Evolutionary conservation across 805 yeast species (phyloP).

Genomic region (Jamesozyma hellenica): DNA sequence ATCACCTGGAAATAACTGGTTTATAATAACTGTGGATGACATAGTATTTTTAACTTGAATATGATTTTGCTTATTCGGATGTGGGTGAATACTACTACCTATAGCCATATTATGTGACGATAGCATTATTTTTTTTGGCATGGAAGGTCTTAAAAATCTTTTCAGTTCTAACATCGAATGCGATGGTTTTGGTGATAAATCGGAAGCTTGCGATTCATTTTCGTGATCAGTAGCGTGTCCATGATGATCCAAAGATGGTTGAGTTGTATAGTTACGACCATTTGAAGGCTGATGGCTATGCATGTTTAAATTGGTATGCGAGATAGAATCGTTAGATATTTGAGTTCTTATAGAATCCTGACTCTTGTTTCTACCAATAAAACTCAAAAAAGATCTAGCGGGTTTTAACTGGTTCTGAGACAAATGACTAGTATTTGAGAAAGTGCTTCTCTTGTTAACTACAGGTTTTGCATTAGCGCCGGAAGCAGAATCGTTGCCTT

Average conservation of each 20-base stretch:
- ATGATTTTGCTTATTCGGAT: slow-evolving; percentile 3
- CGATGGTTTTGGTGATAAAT: slow-evolving; percentile 10
- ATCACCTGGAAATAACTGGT: background rate
- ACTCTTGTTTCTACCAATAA: slow-evolving; percentile 18
- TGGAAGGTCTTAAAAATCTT: slow-evolving; percentile 51
- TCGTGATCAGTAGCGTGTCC: background rate
- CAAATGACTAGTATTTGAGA: background rate
- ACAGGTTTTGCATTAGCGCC: too few species aligned
- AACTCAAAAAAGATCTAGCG: slow-evolving; percentile 21
- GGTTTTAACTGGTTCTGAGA: slow-evolving; percentile 6
- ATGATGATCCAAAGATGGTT: too few species aligned
- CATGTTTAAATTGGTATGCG: background rate
- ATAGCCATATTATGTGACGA: background rate
- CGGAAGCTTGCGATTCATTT: background rate
- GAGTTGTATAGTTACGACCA: background rate
- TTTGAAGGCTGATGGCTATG: background rate
- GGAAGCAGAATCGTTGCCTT: too few species aligned
- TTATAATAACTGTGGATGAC: slow-evolving; percentile 1
- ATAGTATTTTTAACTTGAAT: background rate
- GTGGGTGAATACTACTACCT: slow-evolving; percentile 2
- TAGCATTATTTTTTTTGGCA: background rate
- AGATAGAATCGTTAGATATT: slow-evolving; percentile 13
- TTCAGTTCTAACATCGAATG: slow-evolving; percentile 58
- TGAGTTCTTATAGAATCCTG: slow-evolving; percentile 21
- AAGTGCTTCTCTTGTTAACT: background rate